A percentile compares a stretch with the other conserved stretches of the same genome.
Conservation (phyloP, 345 rosid species). For the Cochlearia excelsa region DNA sequence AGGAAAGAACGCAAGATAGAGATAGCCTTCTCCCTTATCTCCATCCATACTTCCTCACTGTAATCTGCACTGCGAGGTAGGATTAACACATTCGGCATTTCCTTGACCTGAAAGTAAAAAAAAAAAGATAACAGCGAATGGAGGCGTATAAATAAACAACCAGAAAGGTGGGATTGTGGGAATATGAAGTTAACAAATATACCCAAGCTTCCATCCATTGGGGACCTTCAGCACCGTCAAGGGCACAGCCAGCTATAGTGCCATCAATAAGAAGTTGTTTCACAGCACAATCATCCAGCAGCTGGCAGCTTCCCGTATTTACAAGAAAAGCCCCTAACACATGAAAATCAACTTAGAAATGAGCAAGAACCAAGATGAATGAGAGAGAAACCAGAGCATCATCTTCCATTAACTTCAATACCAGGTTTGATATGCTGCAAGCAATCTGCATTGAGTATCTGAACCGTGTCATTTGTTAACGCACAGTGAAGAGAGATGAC, state of each 20-base stretch:
- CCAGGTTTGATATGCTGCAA: slow-evolving; percentile 98
- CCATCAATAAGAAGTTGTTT: slow-evolving; percentile 96
- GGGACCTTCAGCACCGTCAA: slow-evolving; percentile 99
- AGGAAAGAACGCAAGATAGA: slow-evolving; percentile 79
- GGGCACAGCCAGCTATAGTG: slow-evolving; percentile 90
- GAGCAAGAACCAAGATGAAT: neutral
- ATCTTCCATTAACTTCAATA: slow-evolving; percentile 26
- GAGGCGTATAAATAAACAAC: neutral
- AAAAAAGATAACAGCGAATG: neutral
- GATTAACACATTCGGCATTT: slow-evolving; percentile 97
- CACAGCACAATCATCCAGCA: slow-evolving; percentile 88
- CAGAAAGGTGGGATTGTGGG: neutral
- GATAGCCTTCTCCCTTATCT: slow-evolving; percentile 89
- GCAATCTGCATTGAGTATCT: slow-evolving; percentile 89
- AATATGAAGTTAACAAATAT: slow-evolving; percentile 35
- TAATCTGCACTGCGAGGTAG: slow-evolving; percentile 99
- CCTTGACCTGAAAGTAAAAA: slow-evolving; percentile 61
- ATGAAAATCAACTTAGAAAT: neutral
- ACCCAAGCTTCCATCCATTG: slow-evolving; percentile 99
- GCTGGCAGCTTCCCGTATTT: slow-evolving; percentile 93
- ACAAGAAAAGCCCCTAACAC: slow-evolving; percentile 90
- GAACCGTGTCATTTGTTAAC: slow-evolving; percentile 82
- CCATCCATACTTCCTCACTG: slow-evolving; percentile 99
- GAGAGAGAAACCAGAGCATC: slow-evolving; percentile 10
- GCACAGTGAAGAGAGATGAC: slow-evolving; percentile 92